These are phyloP conservation scores for Hypoxylon subgilvum DNA, from an alignment of 495 filamentous ascomycete genomes.

Conservation along the genomic window DNA sequence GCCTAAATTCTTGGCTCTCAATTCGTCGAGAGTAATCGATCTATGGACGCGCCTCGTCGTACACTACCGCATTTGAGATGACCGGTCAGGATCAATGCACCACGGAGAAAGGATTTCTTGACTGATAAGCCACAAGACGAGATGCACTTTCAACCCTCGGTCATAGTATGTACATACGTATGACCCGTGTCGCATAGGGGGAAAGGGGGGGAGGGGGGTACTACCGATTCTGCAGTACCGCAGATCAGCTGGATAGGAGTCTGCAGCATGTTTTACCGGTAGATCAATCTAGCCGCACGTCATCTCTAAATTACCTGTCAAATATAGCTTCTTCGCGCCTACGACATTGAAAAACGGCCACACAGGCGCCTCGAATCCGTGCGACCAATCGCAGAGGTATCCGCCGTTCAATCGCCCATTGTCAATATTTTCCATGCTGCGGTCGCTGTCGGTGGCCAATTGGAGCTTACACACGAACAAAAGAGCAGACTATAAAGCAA, in stretches of 20 bases:
- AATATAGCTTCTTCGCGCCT: too few species aligned
- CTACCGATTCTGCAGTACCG: neutral
- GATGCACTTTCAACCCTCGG: too few species aligned
- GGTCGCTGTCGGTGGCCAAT: neutral
- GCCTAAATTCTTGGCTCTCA: too few species aligned
- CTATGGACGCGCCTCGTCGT: too few species aligned
- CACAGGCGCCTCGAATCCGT: neutral
- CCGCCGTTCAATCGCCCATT: neutral
- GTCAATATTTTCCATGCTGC: neutral
- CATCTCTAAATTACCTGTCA: neutral
- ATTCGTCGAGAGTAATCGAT: too few species aligned
- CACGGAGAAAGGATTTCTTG: too few species aligned
- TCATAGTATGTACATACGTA: too few species aligned
- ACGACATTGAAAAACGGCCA: neutral
- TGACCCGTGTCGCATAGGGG: slow-evolving; percentile 1
- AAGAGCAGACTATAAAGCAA: too few species aligned
- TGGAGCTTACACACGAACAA: too few species aligned
- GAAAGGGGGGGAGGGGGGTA: slow-evolving; percentile 3
- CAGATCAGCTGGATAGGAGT: slow-evolving; percentile 13
- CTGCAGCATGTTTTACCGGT: neutral
- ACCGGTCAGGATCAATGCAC: too few species aligned
- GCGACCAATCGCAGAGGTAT: slow-evolving; percentile 11
- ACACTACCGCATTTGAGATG: too few species aligned
- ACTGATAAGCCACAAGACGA: too few species aligned
- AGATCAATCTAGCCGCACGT: slow-evolving; percentile 1